phyloP scores from a whole-genome alignment of 2,329 filamentous ascomycete genomes.

The Fusarium luffae region DNA sequence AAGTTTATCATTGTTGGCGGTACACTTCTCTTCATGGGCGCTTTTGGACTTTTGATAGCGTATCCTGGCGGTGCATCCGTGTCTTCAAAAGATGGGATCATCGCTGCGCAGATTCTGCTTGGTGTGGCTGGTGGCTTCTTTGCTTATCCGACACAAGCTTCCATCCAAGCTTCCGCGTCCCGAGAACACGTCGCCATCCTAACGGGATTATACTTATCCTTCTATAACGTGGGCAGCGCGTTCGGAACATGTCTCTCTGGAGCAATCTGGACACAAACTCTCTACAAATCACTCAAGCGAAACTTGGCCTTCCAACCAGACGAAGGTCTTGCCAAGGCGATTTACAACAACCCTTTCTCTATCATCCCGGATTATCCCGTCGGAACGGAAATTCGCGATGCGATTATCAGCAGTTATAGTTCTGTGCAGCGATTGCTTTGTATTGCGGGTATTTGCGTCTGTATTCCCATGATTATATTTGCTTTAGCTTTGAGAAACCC shows the following conservation, averaged over 20 bases:
- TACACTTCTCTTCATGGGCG: conserved; percentile 65
- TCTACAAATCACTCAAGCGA: conserved; percentile 48
- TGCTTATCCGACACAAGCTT: conserved; percentile 55
- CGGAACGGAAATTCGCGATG: conserved; percentile 56
- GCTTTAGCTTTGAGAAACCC: conserved; percentile 58
- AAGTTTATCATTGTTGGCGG: conserved; percentile 69
- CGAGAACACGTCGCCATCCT: conserved; percentile 54
- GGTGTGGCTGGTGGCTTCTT: conserved; percentile 70
- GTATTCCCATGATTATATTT: conserved; percentile 59
- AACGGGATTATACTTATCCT: conserved; percentile 54
- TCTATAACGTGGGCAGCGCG: conserved; percentile 57
- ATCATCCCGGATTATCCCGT: conserved; percentile 51
- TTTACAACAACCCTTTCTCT: conserved; percentile 54
- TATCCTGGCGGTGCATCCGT: conserved; percentile 61
- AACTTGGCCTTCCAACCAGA: conserved; percentile 52
- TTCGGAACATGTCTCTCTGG: conserved; percentile 56
- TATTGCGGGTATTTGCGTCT: conserved; percentile 59
- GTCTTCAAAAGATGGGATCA: conserved; percentile 60
- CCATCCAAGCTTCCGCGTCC: conserved; percentile 53
- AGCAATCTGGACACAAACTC: conserved; percentile 56
- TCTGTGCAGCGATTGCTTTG: conserved; percentile 58
- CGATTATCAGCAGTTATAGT: conserved; percentile 58
- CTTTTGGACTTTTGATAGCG: conserved; percentile 66
- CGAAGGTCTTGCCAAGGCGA: conserved; percentile 48
- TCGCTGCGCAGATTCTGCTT: conserved; percentile 66